phyloP scores from a whole-genome alignment of 192 early-diverging fungal genomes.

The Allomyces javanicus region DNA sequence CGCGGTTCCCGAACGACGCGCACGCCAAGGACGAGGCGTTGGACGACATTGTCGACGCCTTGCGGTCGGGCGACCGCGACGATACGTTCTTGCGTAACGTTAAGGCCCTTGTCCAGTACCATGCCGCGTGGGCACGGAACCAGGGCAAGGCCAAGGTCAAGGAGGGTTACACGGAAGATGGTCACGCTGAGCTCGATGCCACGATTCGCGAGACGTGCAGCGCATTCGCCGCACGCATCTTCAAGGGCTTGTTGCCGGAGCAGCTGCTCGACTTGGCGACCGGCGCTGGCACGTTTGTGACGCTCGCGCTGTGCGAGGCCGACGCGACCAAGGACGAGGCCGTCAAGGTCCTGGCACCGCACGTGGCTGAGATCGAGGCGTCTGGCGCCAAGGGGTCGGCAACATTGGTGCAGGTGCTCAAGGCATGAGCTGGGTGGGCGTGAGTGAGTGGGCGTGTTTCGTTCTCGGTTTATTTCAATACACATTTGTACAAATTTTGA shows the following conservation, averaged over 20 bases:
- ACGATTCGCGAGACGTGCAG: neutral
- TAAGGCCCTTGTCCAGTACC: constrained; percentile 6
- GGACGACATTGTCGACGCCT: neutral
- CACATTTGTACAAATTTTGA: too few relatives aligned
- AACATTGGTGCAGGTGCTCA: neutral
- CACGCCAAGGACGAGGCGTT: constrained; percentile 5
- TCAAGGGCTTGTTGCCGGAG: neutral
- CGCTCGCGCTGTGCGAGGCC: neutral
- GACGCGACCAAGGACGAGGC: neutral
- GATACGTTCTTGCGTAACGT: neutral
- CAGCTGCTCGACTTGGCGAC: neutral
- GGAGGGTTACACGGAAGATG: neutral
- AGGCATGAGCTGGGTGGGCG: neutral
- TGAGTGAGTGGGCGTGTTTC: too few relatives aligned
- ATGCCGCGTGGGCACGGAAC: neutral
- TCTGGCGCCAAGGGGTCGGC: neutral
- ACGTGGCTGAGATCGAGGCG: neutral
- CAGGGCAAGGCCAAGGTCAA: constrained; percentile 1
- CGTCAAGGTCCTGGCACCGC: neutral
- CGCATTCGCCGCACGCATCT: neutral
- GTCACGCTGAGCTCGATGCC: neutral
- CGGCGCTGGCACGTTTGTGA: neutral
- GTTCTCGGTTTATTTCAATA: too few relatives aligned
- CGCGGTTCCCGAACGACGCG: constrained; percentile 7
- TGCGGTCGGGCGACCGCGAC: neutral